These are phyloP conservation scores for Penicillium rolfsii DNA, from an alignment of 2,329 filamentous ascomycete species.

Conservation along the genomic window DNA sequence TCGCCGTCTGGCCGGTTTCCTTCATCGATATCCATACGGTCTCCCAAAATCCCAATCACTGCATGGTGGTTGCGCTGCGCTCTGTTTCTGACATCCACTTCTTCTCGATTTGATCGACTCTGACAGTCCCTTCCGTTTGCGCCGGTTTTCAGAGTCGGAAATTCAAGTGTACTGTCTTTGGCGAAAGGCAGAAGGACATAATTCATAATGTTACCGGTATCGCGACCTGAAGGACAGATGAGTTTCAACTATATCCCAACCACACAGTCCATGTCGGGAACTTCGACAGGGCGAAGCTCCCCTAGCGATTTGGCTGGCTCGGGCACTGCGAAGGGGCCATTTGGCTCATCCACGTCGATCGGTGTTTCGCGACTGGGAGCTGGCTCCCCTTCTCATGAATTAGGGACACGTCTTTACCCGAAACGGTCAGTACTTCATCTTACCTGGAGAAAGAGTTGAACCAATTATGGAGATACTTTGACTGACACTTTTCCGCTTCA, in stretches of 20 bases:
- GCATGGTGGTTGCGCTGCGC: conserved; percentile 32
- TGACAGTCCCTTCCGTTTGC: conserved; percentile 13
- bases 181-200: conserved; percentile 50
- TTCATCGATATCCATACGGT: background rate
- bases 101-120: conserved; percentile 15
- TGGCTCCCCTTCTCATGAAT: conserved; percentile 95
- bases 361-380: conserved; percentile 73
- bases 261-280: conserved; percentile 71
- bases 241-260: conserved; percentile 78
- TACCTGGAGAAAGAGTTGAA: background rate
- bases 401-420: conserved; percentile 78
- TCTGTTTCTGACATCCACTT: conserved; percentile 24
- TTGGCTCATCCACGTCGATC: conserved; percentile 63
- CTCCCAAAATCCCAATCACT: conserved; percentile 11
- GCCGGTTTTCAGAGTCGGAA: conserved; percentile 15
- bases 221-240: conserved; percentile 80
- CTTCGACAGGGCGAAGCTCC: conserved; percentile 78
- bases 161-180: conserved; percentile 20
- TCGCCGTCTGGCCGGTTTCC: background rate
- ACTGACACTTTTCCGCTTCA: background rate
- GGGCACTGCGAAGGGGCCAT: conserved; percentile 69
- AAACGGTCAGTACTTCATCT: conserved; percentile 73
- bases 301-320: conserved; percentile 73
- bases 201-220: conserved; percentile 88
- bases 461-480: conserved; percentile 6